Conservation (phyloP, 192 early-diverging fungal genomes). For the Linnemannia exigua region DNA sequence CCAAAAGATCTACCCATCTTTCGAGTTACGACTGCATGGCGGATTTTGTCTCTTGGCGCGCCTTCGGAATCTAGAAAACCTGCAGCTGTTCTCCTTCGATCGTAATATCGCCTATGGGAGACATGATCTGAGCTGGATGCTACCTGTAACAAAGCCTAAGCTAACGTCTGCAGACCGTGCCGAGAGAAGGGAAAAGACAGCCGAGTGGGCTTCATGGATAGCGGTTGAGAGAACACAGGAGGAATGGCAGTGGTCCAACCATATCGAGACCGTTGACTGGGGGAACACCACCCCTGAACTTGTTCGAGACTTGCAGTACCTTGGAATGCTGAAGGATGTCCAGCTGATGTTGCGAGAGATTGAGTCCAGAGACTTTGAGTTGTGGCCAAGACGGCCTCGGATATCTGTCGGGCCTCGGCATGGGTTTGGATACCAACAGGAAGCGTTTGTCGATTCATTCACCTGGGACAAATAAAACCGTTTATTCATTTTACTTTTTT, state of each 20-base stretch:
- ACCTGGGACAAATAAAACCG: not conserved
- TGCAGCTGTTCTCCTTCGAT: not conserved
- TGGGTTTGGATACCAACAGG: not conserved
- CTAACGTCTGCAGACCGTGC: not conserved
- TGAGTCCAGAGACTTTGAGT: not conserved
- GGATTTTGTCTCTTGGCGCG: slow-evolving; percentile 1
- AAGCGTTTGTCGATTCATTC: not conserved
- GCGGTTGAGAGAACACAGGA: not conserved
- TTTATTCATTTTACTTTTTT: not conserved
- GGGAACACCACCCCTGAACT: not conserved
- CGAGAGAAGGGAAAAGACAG: not conserved
- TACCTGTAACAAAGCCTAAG: not conserved
- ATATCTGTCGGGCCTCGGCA: not conserved
- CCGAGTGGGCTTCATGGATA: not conserved
- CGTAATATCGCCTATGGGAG: not conserved
- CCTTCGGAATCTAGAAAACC: not conserved
- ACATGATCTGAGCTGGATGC: not conserved
- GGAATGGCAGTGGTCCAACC: not conserved
- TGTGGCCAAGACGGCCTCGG: not conserved
- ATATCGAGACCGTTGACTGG: not conserved
- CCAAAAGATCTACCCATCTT: not conserved
- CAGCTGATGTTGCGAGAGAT: not conserved
- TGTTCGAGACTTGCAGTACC: not conserved
- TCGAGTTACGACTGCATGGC: not conserved
- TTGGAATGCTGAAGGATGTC: not conserved